phyloP scores from a whole-genome alignment of 441 rosid species.

The Manihot esculenta region DNA sequence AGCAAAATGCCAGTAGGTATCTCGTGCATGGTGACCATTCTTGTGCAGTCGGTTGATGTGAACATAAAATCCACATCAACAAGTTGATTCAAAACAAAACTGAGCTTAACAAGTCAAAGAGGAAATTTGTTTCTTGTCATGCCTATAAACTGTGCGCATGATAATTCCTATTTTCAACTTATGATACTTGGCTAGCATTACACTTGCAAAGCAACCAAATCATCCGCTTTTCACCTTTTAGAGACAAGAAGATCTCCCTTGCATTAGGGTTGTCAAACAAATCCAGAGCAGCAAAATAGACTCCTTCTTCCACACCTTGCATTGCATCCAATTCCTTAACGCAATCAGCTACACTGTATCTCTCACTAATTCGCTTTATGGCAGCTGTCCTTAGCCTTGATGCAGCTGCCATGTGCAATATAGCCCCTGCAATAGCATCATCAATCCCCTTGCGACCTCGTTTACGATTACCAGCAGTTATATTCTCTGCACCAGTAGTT shows the following conservation, averaged over 20 bases:
- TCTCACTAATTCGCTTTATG: constrained; percentile 26
- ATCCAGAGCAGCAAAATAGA: constrained; percentile 54
- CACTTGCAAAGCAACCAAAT: constrained; percentile 53
- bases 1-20: background rate
- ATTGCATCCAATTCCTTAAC: constrained; percentile 46
- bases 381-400: constrained; percentile 45
- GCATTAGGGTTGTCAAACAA: constrained; percentile 45
- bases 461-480: constrained; percentile 24
- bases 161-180: constrained; percentile 15
- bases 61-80: background rate
- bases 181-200: constrained; percentile 13
- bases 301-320: constrained; percentile 35
- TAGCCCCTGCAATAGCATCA: constrained; percentile 55
- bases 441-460: constrained; percentile 55
- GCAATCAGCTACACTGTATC: constrained; percentile 48
- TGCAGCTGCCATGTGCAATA: constrained; percentile 53
- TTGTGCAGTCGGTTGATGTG: background rate
- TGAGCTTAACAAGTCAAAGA: background rate
- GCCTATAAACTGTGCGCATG: background rate
- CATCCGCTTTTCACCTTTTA: constrained; percentile 37
- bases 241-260: constrained; percentile 60
- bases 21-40: background rate
- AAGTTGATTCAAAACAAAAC: background rate
- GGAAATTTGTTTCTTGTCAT: background rate
- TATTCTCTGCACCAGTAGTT: background rate